A percentile compares a stretch with the other conserved stretches of the same genome.
These are phyloP conservation scores for Amylostereum chailletii DNA, from an alignment of 1,284 basidiomycete species.

Conservation along the genomic window DNA sequence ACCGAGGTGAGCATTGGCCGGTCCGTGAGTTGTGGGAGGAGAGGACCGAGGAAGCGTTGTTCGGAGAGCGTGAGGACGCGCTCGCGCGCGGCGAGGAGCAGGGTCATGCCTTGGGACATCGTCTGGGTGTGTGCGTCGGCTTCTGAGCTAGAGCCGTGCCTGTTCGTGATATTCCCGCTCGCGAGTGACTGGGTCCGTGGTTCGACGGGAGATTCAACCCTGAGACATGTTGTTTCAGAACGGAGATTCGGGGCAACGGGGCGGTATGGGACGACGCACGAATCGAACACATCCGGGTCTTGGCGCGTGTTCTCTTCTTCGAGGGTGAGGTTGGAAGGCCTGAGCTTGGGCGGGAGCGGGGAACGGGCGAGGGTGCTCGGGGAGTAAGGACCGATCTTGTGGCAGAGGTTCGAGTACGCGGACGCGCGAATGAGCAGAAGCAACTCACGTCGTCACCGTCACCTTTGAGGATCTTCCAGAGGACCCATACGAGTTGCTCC, in stretches of 20 bases:
- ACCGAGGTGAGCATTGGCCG: slow-evolving; percentile 57
- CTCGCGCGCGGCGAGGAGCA: slow-evolving; percentile 57
- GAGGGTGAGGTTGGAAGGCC: slow-evolving; percentile 56
- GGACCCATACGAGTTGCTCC: slow-evolving; percentile 73
- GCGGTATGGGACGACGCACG: too few relatives aligned
- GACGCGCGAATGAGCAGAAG: slow-evolving; percentile 1
- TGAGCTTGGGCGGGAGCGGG: slow-evolving; percentile 59
- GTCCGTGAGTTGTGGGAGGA: slow-evolving; percentile 36
- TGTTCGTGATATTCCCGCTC: slow-evolving; percentile 4
- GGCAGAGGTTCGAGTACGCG: slow-evolving; percentile 3
- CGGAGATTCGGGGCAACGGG: neutral
- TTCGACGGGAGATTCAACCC: neutral
- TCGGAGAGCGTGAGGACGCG: slow-evolving; percentile 64
- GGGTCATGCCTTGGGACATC: slow-evolving; percentile 47
- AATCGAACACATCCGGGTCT: too few relatives aligned
- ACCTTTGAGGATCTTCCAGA: slow-evolving; percentile 75
- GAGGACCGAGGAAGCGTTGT: slow-evolving; percentile 43
- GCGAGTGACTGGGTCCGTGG: too few relatives aligned
- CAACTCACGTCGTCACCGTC: slow-evolving; percentile 65
- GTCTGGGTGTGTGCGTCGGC: slow-evolving; percentile 29
- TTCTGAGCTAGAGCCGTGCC: slow-evolving; percentile 18
- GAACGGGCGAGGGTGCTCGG: slow-evolving; percentile 61
- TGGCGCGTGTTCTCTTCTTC: slow-evolving; percentile 36
- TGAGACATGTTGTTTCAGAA: neutral
- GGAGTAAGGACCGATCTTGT: slow-evolving; percentile 68